Conservation (phyloP, 768 basidiomycete genomes). For the Pisolithus albus region DNA sequence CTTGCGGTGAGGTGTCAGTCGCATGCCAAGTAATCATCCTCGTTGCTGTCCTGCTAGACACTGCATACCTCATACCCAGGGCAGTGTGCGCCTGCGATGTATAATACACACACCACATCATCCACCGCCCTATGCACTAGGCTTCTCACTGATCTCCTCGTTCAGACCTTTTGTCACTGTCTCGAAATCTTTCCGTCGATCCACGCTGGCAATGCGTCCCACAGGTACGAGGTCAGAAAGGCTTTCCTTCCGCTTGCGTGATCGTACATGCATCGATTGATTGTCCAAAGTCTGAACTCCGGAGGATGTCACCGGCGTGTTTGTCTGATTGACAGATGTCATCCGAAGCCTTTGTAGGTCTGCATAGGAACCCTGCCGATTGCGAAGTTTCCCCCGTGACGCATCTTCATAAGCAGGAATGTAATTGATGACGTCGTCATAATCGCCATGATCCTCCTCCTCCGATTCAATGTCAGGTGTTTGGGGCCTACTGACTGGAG, state of each 20-base stretch:
- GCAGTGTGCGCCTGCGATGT: constrained; percentile 20
- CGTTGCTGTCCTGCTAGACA: constrained; percentile 9
- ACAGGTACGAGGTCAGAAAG: constrained; percentile 62
- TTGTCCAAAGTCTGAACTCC: constrained; percentile 22
- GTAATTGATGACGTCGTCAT: constrained; percentile 78
- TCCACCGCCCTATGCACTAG: constrained; percentile 16
- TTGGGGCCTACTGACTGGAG: constrained; percentile 48
- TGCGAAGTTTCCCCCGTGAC: constrained; percentile 41
- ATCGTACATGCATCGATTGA: constrained; percentile 42
- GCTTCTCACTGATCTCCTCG: constrained; percentile 44
- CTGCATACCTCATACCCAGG: constrained; percentile 5
- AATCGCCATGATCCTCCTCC: constrained; percentile 85
- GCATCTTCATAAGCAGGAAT: constrained; percentile 47
- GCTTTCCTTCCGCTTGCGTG: constrained; percentile 53
- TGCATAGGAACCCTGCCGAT: constrained; percentile 72
- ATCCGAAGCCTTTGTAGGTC: constrained; percentile 65
- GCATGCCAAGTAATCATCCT: neutral
- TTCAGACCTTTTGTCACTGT: constrained; percentile 65
- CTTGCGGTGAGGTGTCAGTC: constrained; percentile 1
- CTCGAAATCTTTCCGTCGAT: constrained; percentile 50
- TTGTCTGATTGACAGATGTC: constrained; percentile 15
- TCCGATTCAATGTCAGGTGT: constrained; percentile 70
- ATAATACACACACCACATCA: constrained; percentile 20
- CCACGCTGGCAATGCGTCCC: constrained; percentile 52
- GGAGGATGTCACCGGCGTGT: constrained; percentile 8